Evolutionary conservation across 129 eudicot species (phyloP).

Genomic region (Escallonia rubra): DNA sequence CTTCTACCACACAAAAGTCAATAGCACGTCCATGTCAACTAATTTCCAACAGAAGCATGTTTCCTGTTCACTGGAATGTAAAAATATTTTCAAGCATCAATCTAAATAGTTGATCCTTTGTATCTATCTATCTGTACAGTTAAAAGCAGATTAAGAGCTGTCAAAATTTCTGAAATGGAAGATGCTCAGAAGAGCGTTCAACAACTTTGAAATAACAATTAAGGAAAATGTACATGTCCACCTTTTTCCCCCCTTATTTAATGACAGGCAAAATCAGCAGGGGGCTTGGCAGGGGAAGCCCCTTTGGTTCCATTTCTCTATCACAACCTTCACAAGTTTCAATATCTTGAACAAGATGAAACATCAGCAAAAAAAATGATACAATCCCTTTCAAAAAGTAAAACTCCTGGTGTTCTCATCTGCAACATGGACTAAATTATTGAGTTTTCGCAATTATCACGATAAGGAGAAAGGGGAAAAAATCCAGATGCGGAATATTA

Average conservation of each 20-base stretch:
- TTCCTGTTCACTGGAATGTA: too few species aligned
- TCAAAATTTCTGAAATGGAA: too few species aligned
- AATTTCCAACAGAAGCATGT: too few species aligned
- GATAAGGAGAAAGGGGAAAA: constrained; percentile 11
- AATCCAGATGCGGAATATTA: neutral
- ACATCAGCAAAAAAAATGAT: constrained; percentile 19
- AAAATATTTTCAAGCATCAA: neutral
- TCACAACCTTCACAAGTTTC: constrained; percentile 34
- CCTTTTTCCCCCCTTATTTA: constrained; percentile 50
- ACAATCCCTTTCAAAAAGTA: constrained; percentile 24
- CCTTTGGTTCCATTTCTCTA: constrained; percentile 29
- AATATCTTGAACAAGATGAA: constrained; percentile 13
- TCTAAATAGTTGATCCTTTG: too few species aligned
- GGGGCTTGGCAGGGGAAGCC: constrained; percentile 30
- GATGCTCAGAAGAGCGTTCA: neutral
- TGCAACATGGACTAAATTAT: constrained; percentile 37
- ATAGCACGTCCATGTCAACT: neutral
- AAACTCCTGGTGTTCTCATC: constrained; percentile 40
- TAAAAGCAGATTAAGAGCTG: neutral
- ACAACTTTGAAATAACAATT: constrained; percentile 8
- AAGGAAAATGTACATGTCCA: constrained; percentile 36
- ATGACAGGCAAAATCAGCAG: constrained; percentile 19
- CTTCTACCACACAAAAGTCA: too few species aligned
- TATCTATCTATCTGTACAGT: neutral
- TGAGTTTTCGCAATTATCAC: constrained; percentile 42